Evolutionary conservation across 2,329 filamentous ascomycete species (phyloP), one percentile per base, ranked within the genome.

Genomic region (Coniosporium tulheliwenetii): DNA sequence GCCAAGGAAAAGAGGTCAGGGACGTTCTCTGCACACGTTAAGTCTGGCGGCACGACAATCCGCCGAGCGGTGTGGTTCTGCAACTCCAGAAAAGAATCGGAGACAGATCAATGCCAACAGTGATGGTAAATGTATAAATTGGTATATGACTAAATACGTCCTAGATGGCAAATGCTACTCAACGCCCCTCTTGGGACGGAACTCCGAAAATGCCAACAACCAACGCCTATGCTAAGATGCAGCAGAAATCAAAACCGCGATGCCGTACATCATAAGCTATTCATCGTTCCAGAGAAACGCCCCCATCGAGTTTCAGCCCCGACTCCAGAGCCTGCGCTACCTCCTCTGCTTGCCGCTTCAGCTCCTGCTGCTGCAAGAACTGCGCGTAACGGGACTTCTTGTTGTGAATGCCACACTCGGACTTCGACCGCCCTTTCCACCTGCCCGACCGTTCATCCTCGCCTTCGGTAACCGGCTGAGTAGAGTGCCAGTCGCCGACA

Each of bases 321-420:
- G 50, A 46, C 26, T 51, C 40, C 37, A 60, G 57, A 26, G 57
- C 57, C 19, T 56, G 53, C 40, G 49, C 55, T 33, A 75, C 51
- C 35, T 68, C 70, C 50, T 73, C 65, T 47, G 76, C 72, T 50
- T 78, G 69, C 47, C 70, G 67, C 67, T 84, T 79, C 55, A 71
- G 65, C 57, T 85, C 79, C 61, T 82, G 75, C 45, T 85, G 77
- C 52, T 72, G 70, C 42, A 93, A 65, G 63, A 81, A 95, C 63
- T 87, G 78, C 9, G 86, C 83, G 56, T 96, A 98, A 51, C 86
- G 80, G 43, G 85, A 93, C 61, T 87, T 81, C 64, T 91, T 93
- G 71, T 96, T 96, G 75, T 98, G 91, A 57, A 98, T 96, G 38
- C 91, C 91, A 61, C 91, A 98, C 69, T 98, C 91, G 12, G 86